phyloP scores from a whole-genome alignment of 139 green algal genomes.

The Micractinium sp. region DNA sequence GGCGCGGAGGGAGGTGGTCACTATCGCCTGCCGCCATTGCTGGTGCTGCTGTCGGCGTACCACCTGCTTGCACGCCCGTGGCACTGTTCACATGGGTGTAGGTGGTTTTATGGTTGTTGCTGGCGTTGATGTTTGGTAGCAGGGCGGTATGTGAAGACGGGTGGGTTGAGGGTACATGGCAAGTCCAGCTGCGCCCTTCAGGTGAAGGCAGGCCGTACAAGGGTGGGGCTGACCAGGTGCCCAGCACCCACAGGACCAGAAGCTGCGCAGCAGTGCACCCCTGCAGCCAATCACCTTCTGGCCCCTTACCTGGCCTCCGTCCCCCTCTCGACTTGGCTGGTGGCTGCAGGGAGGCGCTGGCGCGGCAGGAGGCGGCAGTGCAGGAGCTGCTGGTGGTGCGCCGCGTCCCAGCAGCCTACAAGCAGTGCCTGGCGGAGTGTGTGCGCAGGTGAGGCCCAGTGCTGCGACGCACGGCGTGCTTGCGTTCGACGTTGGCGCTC shows the following conservation, averaged over 20 bases:
- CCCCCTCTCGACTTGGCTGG: too few species aligned
- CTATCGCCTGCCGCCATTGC: neutral
- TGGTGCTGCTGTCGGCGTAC: neutral
- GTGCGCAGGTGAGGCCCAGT: constrained; percentile 69
- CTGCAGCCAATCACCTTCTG: too few species aligned
- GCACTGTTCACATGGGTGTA: neutral
- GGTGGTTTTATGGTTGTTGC: neutral
- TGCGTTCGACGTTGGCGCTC: too few species aligned
- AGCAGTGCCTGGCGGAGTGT: constrained; percentile 83
- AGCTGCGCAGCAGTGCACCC: too few species aligned
- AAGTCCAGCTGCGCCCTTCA: neutral
- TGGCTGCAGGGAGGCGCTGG: constrained; percentile 33
- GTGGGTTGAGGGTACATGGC: neutral
- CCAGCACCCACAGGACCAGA: too few species aligned
- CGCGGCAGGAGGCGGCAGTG: constrained; percentile 16
- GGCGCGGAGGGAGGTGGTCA: neutral
- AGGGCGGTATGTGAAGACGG: too few species aligned
- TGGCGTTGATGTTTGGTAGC: too few species aligned
- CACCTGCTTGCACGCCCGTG: neutral
- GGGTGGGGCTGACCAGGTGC: too few species aligned
- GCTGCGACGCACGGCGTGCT: too few species aligned
- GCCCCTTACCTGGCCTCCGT: too few species aligned
- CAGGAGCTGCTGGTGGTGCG: constrained; percentile 62
- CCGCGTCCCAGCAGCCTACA: constrained; percentile 79
- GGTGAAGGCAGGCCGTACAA: neutral